phyloP scores from a whole-genome alignment of 148 eudicot genomes.

The Rhododendron ovatum region DNA sequence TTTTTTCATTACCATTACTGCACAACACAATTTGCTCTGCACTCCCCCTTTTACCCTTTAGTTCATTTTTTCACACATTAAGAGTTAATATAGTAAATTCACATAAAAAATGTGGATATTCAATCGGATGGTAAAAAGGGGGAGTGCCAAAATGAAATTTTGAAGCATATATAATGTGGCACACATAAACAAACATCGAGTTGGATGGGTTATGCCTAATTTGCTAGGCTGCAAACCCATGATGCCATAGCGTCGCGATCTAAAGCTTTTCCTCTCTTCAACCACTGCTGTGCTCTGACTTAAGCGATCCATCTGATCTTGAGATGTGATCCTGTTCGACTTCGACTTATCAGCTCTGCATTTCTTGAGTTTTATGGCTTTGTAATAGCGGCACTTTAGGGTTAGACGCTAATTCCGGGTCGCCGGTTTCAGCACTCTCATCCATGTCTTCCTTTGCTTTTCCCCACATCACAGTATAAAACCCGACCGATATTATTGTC shows the following conservation, averaged over 20 bases:
- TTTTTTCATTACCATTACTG: not conserved
- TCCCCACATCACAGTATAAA: slow-evolving; percentile 64
- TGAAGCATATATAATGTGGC: not conserved
- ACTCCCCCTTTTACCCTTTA: too few species aligned
- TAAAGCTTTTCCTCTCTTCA: not conserved
- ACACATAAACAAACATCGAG: not conserved
- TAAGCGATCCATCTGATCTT: not conserved
- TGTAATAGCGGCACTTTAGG: slow-evolving; percentile 33
- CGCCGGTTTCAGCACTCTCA: slow-evolving; percentile 11
- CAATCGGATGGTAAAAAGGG: not conserved
- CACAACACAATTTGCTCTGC: not conserved
- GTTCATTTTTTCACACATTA: not conserved
- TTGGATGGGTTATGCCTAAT: not conserved
- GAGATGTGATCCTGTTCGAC: not conserved
- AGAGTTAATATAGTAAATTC: too few species aligned
- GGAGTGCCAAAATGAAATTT: not conserved
- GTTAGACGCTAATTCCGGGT: slow-evolving; percentile 25
- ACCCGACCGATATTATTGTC: slow-evolving; percentile 38
- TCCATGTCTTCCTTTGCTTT: slow-evolving; percentile 42
- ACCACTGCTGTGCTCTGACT: not conserved
- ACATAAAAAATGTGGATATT: not conserved
- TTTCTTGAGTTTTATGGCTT: slow-evolving; percentile 10
- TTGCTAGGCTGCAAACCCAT: not conserved
- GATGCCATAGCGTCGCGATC: not conserved
- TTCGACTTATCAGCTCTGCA: not conserved